A percentile compares a stretch with the other conserved stretches of the same genome.
These are phyloP conservation scores for Syncephalastrum monosporum DNA, from an alignment of 371 early-diverging fungal genomes.

Conservation along the genomic window DNA sequence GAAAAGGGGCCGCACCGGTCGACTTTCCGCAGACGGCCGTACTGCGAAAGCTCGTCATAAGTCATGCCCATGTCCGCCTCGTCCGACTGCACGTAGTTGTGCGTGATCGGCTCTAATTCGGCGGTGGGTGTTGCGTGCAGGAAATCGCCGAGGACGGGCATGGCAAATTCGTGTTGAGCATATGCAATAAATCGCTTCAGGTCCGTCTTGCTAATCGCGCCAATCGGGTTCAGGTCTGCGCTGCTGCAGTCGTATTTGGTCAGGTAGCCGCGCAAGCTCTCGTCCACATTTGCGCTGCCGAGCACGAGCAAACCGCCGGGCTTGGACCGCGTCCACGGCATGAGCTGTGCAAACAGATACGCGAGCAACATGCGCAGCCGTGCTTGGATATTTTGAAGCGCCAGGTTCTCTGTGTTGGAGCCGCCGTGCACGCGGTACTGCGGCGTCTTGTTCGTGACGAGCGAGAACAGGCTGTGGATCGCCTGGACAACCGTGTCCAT, in stretches of 20 bases:
- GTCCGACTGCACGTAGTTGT: constrained; percentile 79
- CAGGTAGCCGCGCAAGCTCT: constrained; percentile 93
- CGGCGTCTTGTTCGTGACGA: constrained; percentile 81
- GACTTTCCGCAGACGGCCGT: constrained; percentile 90
- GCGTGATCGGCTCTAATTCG: constrained; percentile 90
- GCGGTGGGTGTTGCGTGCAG: constrained; percentile 91
- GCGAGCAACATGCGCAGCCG: constrained; percentile 94
- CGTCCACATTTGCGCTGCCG: constrained; percentile 96
- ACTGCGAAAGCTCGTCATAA: constrained; percentile 89
- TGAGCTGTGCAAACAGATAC: constrained; percentile 92
- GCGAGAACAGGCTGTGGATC: constrained; percentile 71
- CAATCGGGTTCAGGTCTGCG: constrained; percentile 97
- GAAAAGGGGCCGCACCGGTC: constrained; percentile 85
- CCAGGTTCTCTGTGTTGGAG: constrained; percentile 84
- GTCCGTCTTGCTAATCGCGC: constrained; percentile 92
- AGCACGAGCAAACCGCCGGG: constrained; percentile 84
- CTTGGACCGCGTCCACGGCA: constrained; percentile 87
- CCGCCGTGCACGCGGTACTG: constrained; percentile 87
- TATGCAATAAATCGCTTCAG: constrained; percentile 81
- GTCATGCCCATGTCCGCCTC: constrained; percentile 98
- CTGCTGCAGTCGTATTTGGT: constrained; percentile 98
- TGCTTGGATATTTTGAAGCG: constrained; percentile 97
- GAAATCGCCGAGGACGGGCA: constrained; percentile 79
- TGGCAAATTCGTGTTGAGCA: constrained; percentile 60
- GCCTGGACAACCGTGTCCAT: constrained; percentile 85